Evolutionary conservation across 2,329 filamentous ascomycete species (phyloP), one percentile per base, ranked within the genome.

Genomic region (Diplodia seriata): DNA sequence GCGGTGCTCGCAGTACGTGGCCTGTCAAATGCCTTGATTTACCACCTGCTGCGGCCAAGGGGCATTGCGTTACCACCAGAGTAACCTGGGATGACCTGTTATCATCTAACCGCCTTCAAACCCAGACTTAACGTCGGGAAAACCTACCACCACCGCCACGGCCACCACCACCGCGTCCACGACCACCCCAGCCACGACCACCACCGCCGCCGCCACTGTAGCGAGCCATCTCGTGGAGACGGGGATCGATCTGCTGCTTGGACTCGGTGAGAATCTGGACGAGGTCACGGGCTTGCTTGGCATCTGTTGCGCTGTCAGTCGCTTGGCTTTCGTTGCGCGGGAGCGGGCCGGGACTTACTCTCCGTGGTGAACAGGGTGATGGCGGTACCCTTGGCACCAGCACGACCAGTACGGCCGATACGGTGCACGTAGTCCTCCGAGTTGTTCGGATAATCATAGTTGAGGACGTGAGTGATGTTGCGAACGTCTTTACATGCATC

Each of bases 401-500:
- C 87, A 85, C 87, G 87, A 82, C 85, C 87, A 78, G 87, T 90
- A 82, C 87, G 86, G 78, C 87, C 87, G 79, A 89, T 89, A 77
- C 87, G 87, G 80, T 90, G 87, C 78, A 90, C 86, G 75, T 90
- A 90, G 76, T 90, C 87, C 80, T 90, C 87, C 75, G 87, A 89
- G 80, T 90, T 98, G 86, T 98, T 98, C 81, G 94, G 94, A 84
- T 98, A 98, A 82, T 98, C 95, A 92, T 98, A 97, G 90, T 98
- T 98, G 85, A 99, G 88, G 84, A 99, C 95, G 85, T 99, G 95
- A 84, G 95, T 98, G 86, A 99, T 99, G 88, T 99, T 97, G 85
- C 94, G 94, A 86, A 99, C 95, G 91, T 99, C 95, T 98, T 68
- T 97, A 84, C 78, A 85, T 81, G 84, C 80, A 86, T 82, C 88